Conservation (phyloP, 352 stramenopile species). For the Pythium phragmitis region DNA sequence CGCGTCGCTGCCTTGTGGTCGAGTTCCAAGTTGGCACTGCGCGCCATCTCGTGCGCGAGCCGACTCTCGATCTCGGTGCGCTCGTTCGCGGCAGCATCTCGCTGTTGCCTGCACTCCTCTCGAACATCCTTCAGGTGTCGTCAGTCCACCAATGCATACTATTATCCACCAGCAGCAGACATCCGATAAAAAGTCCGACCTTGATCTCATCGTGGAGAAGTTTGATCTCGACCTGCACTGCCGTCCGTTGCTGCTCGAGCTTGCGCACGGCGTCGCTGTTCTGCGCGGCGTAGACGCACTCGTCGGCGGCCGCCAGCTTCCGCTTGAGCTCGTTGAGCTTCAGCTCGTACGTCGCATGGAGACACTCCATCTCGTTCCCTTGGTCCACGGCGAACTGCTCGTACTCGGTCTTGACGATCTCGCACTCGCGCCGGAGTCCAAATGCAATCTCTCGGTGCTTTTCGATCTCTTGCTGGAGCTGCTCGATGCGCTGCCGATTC, state of each 20-base stretch:
- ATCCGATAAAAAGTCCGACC: constrained; percentile 18
- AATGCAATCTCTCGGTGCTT: constrained; percentile 68
- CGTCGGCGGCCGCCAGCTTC: constrained; percentile 47
- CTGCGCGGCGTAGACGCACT: constrained; percentile 37
- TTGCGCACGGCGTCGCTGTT: constrained; percentile 43
- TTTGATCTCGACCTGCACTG: constrained; percentile 59
- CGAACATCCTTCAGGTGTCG: constrained; percentile 38
- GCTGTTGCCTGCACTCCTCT: constrained; percentile 43
- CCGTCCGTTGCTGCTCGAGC: constrained; percentile 55
- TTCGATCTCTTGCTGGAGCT: constrained; percentile 69
- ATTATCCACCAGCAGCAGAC: not conserved
- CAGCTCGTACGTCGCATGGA: constrained; percentile 69
- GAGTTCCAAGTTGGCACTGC: constrained; percentile 47
- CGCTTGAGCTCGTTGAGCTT: constrained; percentile 53
- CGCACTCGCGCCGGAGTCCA: constrained; percentile 65
- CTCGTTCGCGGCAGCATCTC: constrained; percentile 37
- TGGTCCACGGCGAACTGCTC: constrained; percentile 81
- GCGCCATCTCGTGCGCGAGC: constrained; percentile 47
- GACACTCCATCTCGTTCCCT: constrained; percentile 70
- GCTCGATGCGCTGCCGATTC: constrained; percentile 63
- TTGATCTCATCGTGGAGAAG: constrained; percentile 59
- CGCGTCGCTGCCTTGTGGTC: constrained; percentile 52
- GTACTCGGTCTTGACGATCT: constrained; percentile 84
- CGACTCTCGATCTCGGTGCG: constrained; percentile 42
- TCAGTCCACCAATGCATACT: not conserved